A percentile compares a stretch with the other conserved stretches of the same genome.
Evolutionary conservation across 2,329 filamentous ascomycete species (phyloP).

Genomic region (Davidsoniella eucalypti): DNA sequence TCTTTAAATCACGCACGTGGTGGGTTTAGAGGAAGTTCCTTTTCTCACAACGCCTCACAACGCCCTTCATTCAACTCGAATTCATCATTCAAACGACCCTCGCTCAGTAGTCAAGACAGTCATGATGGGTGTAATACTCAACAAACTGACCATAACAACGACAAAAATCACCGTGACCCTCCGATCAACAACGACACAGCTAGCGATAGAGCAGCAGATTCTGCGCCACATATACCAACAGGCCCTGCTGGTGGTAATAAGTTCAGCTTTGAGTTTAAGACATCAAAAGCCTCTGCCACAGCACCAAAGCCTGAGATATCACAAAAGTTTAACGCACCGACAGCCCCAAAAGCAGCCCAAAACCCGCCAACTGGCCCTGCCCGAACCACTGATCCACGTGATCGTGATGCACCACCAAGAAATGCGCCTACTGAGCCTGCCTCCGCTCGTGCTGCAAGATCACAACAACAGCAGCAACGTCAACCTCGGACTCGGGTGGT

Average conservation of each 20-base stretch:
- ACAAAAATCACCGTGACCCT: not conserved
- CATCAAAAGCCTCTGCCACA: slow-evolving; percentile 39
- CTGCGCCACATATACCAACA: slow-evolving; percentile 20
- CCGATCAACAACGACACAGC: not conserved
- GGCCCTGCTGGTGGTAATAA: slow-evolving; percentile 35
- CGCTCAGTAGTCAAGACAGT: not conserved
- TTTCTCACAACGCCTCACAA: too few species aligned
- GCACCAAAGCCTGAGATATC: slow-evolving; percentile 49
- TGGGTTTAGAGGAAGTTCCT: too few species aligned
- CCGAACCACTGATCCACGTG: slow-evolving; percentile 20
- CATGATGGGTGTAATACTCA: not conserved
- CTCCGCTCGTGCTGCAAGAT: slow-evolving; percentile 24
- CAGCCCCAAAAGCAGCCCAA: slow-evolving; percentile 24
- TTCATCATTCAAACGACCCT: not conserved
- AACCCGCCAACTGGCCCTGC: slow-evolving; percentile 18
- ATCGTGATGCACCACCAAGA: slow-evolving; percentile 26
- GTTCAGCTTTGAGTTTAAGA: slow-evolving; percentile 89
- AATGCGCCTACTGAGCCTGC: slow-evolving; percentile 38
- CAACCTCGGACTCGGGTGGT: slow-evolving; percentile 43
- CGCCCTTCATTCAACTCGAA: not conserved
- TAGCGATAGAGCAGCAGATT: slow-evolving; percentile 14
- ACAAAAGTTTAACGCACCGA: slow-evolving; percentile 45
- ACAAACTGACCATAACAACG: not conserved
- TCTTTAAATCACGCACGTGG: not conserved
- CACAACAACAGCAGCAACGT: slow-evolving; percentile 17